Conservation (phyloP, 2,329 filamentous ascomycete species). For the Ustilaginoidea virens region DNA sequence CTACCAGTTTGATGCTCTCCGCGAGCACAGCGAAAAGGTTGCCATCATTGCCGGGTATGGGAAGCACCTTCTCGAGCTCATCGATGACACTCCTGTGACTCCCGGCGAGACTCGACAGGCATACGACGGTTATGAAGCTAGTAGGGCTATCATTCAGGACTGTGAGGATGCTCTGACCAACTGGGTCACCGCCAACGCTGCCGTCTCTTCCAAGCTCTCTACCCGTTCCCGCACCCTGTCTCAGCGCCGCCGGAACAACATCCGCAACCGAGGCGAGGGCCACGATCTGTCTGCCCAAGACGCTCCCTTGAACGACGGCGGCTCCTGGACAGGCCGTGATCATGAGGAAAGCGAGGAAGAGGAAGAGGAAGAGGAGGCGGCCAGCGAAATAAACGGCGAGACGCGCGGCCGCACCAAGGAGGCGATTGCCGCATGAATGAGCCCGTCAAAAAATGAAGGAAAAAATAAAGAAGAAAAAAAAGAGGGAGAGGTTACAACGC, state of each 20-base stretch:
- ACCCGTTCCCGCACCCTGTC: constrained; percentile 77
- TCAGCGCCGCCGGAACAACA: constrained; percentile 63
- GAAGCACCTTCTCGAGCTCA: constrained; percentile 92
- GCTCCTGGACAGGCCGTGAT: constrained; percentile 71
- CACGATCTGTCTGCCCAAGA: constrained; percentile 77
- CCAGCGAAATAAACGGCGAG: constrained; percentile 39
- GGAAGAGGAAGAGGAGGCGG: constrained; percentile 40
- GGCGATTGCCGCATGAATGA: constrained; percentile 26
- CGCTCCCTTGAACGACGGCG: constrained; percentile 57
- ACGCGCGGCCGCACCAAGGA: constrained; percentile 39
- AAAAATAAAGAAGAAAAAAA: constrained; percentile 1
- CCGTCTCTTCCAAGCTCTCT: constrained; percentile 75
- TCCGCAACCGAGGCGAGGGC: constrained; percentile 49
- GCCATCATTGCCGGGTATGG: constrained; percentile 96
- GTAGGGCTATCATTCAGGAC: constrained; percentile 98
- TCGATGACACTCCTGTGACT: constrained; percentile 93
- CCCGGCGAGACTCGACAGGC: constrained; percentile 90
- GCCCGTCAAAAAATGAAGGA: neutral
- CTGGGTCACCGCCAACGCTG: constrained; percentile 85
- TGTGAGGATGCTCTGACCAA: constrained; percentile 95
- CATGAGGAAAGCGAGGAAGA: constrained; percentile 51
- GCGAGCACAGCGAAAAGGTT: constrained; percentile 95
- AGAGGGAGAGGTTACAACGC: no score
- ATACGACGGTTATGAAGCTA: constrained; percentile 96
- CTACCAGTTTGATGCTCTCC: constrained; percentile 95